Percentiles rank a stretch among this genome's conserved stretches.
Conservation (phyloP, 2,329 filamentous ascomycete species). For the Colletotrichum spinosum region DNA sequence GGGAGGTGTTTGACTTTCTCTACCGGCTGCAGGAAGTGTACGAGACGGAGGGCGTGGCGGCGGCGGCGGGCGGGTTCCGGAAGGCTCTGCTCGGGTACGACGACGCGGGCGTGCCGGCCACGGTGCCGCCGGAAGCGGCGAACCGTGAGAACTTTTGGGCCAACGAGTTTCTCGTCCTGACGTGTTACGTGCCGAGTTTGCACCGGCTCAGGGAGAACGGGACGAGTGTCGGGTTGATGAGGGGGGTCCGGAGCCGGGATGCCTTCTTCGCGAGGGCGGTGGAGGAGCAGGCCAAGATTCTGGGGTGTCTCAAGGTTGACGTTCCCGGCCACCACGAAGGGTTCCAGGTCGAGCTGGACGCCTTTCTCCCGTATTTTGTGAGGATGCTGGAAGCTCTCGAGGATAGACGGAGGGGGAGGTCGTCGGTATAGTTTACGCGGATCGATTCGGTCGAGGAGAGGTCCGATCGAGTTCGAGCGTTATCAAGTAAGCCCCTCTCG, state of each 20-base stretch:
- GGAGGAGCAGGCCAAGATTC: constrained; percentile 44
- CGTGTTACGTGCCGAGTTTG: constrained; percentile 42
- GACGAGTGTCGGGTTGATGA: constrained; percentile 45
- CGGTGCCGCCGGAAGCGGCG: constrained; percentile 37
- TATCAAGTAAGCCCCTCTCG: too few relatives aligned
- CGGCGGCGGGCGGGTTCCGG: constrained; percentile 38
- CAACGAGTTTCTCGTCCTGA: constrained; percentile 42
- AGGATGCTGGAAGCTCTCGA: constrained; percentile 42
- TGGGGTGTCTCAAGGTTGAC: constrained; percentile 41
- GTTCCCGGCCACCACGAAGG: constrained; percentile 47
- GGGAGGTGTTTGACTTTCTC: constrained; percentile 41
- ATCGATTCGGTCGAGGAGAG: background rate
- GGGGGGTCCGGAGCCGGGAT: constrained; percentile 41
- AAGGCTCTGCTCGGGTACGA: constrained; percentile 42
- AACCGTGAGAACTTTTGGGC: constrained; percentile 45
- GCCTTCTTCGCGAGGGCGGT: constrained; percentile 44
- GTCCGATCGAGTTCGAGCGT: background rate
- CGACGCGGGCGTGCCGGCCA: constrained; percentile 41
- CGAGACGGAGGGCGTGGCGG: constrained; percentile 39
- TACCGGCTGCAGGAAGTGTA: constrained; percentile 40
- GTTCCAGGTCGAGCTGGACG: constrained; percentile 45
- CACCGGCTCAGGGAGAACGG: constrained; percentile 41
- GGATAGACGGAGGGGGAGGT: constrained; percentile 7
- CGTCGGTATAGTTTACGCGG: background rate
- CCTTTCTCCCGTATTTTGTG: constrained; percentile 43